Percentiles rank a stretch among this genome's conserved stretches.
phyloP scores from a whole-genome alignment of 768 basidiomycete species.

The Kwoniella pini region DNA sequence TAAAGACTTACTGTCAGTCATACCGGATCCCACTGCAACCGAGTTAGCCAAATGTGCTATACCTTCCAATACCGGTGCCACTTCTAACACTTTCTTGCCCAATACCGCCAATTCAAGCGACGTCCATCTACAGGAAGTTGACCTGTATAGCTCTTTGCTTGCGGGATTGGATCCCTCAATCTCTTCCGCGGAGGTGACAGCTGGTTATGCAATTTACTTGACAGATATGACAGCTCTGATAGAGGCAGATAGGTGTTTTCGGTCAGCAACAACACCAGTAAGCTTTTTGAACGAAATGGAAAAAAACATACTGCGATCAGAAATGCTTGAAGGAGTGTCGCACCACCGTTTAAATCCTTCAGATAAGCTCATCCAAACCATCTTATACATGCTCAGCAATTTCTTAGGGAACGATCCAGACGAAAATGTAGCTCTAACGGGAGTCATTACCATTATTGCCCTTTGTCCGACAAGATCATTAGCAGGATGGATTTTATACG shows the following conservation, averaged over 20 bases:
- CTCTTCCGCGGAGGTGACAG: slow-evolving; percentile 38
- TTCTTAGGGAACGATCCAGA: slow-evolving; percentile 87
- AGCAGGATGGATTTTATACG: slow-evolving; percentile 82
- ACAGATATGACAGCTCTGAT: slow-evolving; percentile 72
- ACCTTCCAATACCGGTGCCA: slow-evolving; percentile 55
- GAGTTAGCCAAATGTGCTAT: slow-evolving; percentile 55
- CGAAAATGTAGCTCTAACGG: slow-evolving; percentile 83
- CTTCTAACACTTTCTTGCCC: slow-evolving; percentile 60
- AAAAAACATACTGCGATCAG: slow-evolving; percentile 1
- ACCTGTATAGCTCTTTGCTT: slow-evolving; percentile 48
- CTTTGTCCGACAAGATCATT: slow-evolving; percentile 83
- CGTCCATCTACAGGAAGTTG: slow-evolving; percentile 38
- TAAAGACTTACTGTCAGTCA: slow-evolving; percentile 70
- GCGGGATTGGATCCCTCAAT: slow-evolving; percentile 39
- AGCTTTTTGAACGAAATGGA: slow-evolving; percentile 9
- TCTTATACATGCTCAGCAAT: slow-evolving; percentile 69
- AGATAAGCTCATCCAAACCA: slow-evolving; percentile 69
- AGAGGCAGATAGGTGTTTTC: slow-evolving; percentile 75
- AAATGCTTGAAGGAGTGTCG: not conserved
- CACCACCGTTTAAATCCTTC: slow-evolving; percentile 70
- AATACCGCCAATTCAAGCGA: slow-evolving; percentile 41
- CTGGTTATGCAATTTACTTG: slow-evolving; percentile 54
- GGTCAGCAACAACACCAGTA: slow-evolving; percentile 67
- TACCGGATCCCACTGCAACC: slow-evolving; percentile 71
- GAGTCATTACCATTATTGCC: slow-evolving; percentile 74